Conservation (phyloP, 2,329 filamentous ascomycete species). For the Paraconiothyrium sp. region DNA sequence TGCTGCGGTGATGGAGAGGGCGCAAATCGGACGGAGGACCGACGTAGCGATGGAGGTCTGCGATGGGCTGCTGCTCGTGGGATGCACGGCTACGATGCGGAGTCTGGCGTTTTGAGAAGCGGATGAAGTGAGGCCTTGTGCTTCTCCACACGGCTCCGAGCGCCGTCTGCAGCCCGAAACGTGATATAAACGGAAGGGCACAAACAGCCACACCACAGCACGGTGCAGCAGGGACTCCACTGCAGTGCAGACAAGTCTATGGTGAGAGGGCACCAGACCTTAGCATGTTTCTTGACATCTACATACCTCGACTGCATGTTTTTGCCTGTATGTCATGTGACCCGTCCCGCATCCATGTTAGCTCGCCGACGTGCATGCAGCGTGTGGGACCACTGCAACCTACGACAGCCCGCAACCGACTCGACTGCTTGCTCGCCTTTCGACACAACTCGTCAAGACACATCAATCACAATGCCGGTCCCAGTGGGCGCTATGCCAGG, state of each 20-base stretch:
- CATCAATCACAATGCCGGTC: conserved; percentile 62
- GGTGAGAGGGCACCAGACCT: neutral
- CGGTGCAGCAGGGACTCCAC: neutral
- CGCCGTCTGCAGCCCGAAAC: conserved; percentile 38
- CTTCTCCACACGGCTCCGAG: conserved; percentile 29
- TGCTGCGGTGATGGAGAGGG: conserved; percentile 7
- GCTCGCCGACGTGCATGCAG: neutral
- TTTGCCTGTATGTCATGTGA: conserved; percentile 8
- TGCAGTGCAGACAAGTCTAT: neutral
- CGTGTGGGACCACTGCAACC: conserved; percentile 15
- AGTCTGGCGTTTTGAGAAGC: conserved; percentile 33
- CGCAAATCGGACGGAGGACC: conserved; percentile 23
- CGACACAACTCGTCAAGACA: conserved; percentile 9
- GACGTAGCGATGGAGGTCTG: conserved; percentile 25
- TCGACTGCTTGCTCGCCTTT: conserved; percentile 27
- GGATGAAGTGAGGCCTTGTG: conserved; percentile 39
- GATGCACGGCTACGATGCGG: conserved; percentile 36
- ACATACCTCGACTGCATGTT: neutral
- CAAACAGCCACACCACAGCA: neutral
- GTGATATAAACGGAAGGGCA: conserved; percentile 26
- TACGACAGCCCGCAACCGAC: conserved; percentile 12
- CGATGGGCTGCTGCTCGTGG: conserved; percentile 20
- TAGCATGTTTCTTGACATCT: neutral
- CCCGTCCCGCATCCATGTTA: neutral
- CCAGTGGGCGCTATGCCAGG: conserved; percentile 59